Percentiles rank a stretch among this genome's conserved stretches.
These are phyloP conservation scores for Moesziomyces globuligerus DNA, from an alignment of 1,284 basidiomycete species.

Conservation along the genomic window DNA sequence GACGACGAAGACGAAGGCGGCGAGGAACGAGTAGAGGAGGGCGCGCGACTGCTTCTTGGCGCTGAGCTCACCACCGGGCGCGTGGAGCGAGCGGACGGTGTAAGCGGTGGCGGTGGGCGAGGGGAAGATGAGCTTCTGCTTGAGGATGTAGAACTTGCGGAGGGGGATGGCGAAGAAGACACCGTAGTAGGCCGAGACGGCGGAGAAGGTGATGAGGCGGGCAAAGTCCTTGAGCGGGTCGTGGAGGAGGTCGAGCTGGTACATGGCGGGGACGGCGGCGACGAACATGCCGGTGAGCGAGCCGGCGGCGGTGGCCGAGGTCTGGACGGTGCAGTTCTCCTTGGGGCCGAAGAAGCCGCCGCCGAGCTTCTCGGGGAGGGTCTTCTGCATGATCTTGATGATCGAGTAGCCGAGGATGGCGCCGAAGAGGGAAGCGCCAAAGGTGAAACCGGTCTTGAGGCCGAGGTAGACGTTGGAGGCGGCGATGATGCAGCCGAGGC, in stretches of 20 bases:
- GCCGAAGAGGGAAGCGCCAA: constrained; percentile 75
- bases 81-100: constrained; percentile 76
- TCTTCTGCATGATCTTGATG: constrained; percentile 73
- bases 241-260: constrained; percentile 69
- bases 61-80: constrained; percentile 59
- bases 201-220: constrained; percentile 71
- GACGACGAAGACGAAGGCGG: constrained; percentile 73
- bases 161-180: constrained; percentile 77
- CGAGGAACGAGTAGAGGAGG: constrained; percentile 71
- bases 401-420: constrained; percentile 76
- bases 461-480: constrained; percentile 78
- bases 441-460: constrained; percentile 75
- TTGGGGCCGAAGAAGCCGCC: constrained; percentile 77
- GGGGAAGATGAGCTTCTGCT: constrained; percentile 77
- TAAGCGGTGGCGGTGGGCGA: constrained; percentile 77
- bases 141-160: constrained; percentile 75
- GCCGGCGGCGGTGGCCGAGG: constrained; percentile 57
- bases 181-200: constrained; percentile 75
- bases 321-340: constrained; percentile 72
- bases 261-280: constrained; percentile 76
- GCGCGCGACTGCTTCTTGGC: constrained; percentile 74
- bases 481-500: constrained; percentile 74
- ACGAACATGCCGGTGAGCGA: constrained; percentile 74
- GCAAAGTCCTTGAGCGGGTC: constrained; percentile 54
- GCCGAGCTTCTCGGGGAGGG: constrained; percentile 71